A percentile compares a stretch with the other conserved stretches of the same genome.
Conservation (phyloP, 2,329 filamentous ascomycete species). For the Hawksworthiomyces lignivorus region DNA sequence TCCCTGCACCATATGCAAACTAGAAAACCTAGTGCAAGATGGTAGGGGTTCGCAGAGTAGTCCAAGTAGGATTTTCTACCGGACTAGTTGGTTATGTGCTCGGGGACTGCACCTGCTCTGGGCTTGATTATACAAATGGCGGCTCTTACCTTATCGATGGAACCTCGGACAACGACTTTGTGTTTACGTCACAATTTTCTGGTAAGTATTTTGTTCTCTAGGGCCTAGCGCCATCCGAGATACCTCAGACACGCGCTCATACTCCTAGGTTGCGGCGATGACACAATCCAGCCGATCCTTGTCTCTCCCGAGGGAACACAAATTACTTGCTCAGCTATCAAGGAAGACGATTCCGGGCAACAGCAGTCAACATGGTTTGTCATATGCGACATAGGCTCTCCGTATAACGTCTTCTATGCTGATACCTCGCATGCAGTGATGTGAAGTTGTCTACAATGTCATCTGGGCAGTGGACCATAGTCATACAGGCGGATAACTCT, state of each 20-base stretch:
- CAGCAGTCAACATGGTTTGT: slow-evolving; percentile 14
- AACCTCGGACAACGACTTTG: slow-evolving; percentile 10
- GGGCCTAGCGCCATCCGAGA: neutral
- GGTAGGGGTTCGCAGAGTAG: neutral
- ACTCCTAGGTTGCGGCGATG: slow-evolving; percentile 9
- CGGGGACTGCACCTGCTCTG: slow-evolving; percentile 14
- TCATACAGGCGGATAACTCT: slow-evolving; percentile 17
- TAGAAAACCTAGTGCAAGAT: too few species aligned
- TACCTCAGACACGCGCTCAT: too few species aligned
- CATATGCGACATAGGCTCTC: too few species aligned
- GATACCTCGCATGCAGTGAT: slow-evolving; percentile 1
- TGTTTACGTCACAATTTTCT: slow-evolving; percentile 16
- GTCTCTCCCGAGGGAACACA: slow-evolving; percentile 12
- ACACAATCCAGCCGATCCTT: slow-evolving; percentile 15
- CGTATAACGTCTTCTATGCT: neutral
- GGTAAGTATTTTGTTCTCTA: slow-evolving; percentile 6
- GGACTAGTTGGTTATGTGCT: slow-evolving; percentile 2
- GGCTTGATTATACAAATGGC: slow-evolving; percentile 18
- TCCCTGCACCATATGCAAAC: too few species aligned
- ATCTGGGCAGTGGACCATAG: slow-evolving; percentile 16
- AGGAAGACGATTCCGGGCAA: slow-evolving; percentile 9
- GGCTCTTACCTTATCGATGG: slow-evolving; percentile 18
- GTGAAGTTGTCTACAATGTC: slow-evolving; percentile 14
- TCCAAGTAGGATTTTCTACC: neutral
- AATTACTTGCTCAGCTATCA: slow-evolving; percentile 13